Percentiles rank a stretch among this genome's conserved stretches.
Evolutionary conservation across 1,139 yeast species (phyloP).

Genomic region (Blastobotrys proliferans): DNA sequence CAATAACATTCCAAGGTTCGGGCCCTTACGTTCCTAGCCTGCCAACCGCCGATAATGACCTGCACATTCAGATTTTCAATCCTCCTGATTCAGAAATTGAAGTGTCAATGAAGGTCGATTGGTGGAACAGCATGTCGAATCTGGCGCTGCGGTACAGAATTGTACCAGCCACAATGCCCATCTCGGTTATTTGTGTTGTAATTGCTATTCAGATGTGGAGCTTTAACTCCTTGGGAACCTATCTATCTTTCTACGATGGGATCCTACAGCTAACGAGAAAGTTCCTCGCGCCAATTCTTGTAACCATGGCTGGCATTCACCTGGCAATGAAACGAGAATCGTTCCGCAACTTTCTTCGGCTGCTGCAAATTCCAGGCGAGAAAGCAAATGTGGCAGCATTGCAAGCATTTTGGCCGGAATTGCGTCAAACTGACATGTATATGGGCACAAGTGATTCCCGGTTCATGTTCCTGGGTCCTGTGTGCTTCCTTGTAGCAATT

Average conservation of each 20-base stretch:
- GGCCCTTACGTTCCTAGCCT: conserved; percentile 71
- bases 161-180: conserved; percentile 31
- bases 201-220: conserved; percentile 26
- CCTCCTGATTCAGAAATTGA: conserved; percentile 21
- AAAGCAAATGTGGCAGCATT: conserved; percentile 19
- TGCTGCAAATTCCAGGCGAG: conserved; percentile 17
- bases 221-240: conserved; percentile 29
- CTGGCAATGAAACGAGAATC: conserved; percentile 8
- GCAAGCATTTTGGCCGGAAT: conserved; percentile 20
- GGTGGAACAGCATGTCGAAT: conserved; percentile 35
- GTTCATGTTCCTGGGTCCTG: conserved; percentile 50
- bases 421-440: conserved; percentile 41
- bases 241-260: conserved; percentile 51
- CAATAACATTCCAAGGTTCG: conserved; percentile 58
- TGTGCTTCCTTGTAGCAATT: conserved; percentile 49
- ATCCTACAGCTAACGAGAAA: neutral
- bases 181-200: conserved; percentile 27
- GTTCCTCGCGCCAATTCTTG: neutral
- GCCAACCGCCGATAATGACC: conserved; percentile 23
- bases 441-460: conserved; percentile 55
- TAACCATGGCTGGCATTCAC: conserved; percentile 13
- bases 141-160: conserved; percentile 36
- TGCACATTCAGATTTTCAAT: conserved; percentile 35
- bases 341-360: conserved; percentile 12
- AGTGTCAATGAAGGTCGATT: conserved; percentile 32